These are phyloP conservation scores for Triticum turgidum DNA, from an alignment of 176 grass and related monocot species.

Conservation along the genomic window DNA sequence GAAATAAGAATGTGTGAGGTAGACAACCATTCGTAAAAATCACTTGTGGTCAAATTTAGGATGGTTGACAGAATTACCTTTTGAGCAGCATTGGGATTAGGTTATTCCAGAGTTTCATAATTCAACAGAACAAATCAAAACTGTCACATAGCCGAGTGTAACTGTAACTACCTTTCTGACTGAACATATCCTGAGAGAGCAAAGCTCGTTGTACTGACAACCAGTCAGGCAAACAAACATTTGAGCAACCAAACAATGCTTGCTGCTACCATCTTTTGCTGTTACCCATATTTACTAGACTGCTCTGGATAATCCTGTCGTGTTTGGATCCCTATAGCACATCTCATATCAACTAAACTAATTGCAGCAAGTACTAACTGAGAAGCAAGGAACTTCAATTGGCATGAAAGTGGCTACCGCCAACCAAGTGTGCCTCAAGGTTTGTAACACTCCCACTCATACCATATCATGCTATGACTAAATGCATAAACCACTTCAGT, in stretches of 20 bases:
- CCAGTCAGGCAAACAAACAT: conserved; percentile 18
- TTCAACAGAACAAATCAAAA: conserved; percentile 21
- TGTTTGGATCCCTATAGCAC: not conserved
- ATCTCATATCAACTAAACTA: conserved; percentile 23
- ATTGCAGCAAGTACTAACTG: not conserved
- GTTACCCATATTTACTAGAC: not conserved
- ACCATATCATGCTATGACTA: not conserved
- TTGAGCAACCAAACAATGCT: not conserved
- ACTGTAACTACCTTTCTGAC: conserved; percentile 30
- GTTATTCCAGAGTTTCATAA: conserved; percentile 24
- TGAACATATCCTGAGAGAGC: conserved; percentile 3
- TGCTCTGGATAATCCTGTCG: not conserved
- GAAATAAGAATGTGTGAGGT: not conserved
- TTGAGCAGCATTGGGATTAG: not conserved
- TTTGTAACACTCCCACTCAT: not conserved
- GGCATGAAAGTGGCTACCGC: not conserved
- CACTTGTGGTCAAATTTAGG: not conserved
- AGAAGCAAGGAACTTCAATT: conserved; percentile 13
- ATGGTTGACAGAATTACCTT: conserved; percentile 39
- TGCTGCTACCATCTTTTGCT: not conserved
- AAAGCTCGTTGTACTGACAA: conserved; percentile 21
- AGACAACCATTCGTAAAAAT: conserved; percentile 16
- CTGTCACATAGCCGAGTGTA: conserved; percentile 5
- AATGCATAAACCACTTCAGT: not conserved
- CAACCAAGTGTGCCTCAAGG: not conserved